These are phyloP conservation scores for Mycena vitilis DNA, from an alignment of 768 basidiomycete species.

Conservation along the genomic window DNA sequence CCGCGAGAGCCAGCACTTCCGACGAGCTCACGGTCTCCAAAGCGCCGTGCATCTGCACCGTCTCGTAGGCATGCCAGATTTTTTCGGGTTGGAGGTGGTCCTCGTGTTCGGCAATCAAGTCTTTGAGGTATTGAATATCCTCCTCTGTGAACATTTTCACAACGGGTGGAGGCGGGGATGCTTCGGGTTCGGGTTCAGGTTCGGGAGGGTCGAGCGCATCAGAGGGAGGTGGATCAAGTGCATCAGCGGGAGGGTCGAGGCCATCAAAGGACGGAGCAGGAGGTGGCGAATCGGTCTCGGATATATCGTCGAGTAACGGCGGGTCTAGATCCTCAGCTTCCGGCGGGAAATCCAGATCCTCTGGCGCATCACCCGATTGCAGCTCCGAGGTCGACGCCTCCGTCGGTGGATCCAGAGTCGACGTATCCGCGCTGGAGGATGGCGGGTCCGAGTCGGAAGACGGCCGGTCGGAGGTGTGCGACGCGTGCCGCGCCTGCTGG, in stretches of 20 bases:
- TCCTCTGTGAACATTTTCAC: background rate
- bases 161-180: background rate
- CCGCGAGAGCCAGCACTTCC: slow-evolving; percentile 36
- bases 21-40: slow-evolving; percentile 38
- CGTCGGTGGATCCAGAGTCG: slow-evolving; percentile 18
- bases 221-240: background rate
- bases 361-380: slow-evolving; percentile 3
- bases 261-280: background rate
- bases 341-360: slow-evolving; percentile 14
- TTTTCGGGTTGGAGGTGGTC: slow-evolving; percentile 44
- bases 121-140: slow-evolving; percentile 17
- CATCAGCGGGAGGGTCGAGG: background rate
- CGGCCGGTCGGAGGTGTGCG: slow-evolving; percentile 27
- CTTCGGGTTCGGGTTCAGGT: no score
- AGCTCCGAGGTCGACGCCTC: slow-evolving; percentile 16
- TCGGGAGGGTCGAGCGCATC: background rate
- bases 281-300: slow-evolving; percentile 32
- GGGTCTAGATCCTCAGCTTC: slow-evolving; percentile 21
- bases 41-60: slow-evolving; percentile 36
- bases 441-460: slow-evolving; percentile 27
- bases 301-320: slow-evolving; percentile 27
- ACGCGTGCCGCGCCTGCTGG: slow-evolving; percentile 31
- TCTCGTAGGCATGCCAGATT: slow-evolving; percentile 43
- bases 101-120: slow-evolving; percentile 8
- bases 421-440: slow-evolving; percentile 11